Conservation (phyloP, 2,329 filamentous ascomycete genomes). For the Seiridium unicorne region DNA sequence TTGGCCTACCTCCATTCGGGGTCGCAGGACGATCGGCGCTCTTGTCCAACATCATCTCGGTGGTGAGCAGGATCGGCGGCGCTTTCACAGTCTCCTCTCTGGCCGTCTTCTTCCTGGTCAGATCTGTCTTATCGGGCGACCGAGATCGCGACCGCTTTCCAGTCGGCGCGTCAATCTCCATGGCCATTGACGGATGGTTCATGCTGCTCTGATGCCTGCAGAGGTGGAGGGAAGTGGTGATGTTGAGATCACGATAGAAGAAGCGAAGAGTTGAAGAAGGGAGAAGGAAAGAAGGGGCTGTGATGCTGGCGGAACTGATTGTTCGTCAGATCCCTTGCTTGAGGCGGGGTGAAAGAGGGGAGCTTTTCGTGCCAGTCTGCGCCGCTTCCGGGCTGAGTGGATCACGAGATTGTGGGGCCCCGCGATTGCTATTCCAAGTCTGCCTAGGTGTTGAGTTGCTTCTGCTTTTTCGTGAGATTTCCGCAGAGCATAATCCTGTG, state of each 20-base stretch:
- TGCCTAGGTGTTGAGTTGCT: background rate
- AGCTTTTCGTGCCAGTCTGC: background rate
- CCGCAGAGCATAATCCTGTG: too few species aligned
- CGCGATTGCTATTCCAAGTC: background rate
- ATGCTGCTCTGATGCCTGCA: conserved; percentile 2
- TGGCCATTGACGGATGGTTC: background rate
- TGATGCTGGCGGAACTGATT: background rate
- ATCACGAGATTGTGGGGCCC: conserved; percentile 7
- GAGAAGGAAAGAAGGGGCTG: background rate
- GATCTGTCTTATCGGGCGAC: conserved; percentile 3
- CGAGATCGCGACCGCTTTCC: background rate
- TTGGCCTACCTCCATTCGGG: conserved; percentile 1
- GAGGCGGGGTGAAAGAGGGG: conserved; percentile 1
- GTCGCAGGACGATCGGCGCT: conserved; percentile 1
- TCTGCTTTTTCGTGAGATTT: background rate
- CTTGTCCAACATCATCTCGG: conserved; percentile 6
- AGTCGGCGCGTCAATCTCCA: conserved; percentile 3
- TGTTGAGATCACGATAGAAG: conserved; percentile 2
- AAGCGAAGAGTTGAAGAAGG: background rate
- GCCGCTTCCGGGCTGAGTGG: conserved; percentile 5
- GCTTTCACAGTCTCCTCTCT: conserved; percentile 3
- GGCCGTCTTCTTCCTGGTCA: conserved; percentile 5
- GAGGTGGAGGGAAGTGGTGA: background rate
- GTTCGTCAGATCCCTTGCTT: background rate
- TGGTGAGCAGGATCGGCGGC: background rate